Percentiles rank a stretch among this genome's conserved stretches.
Conservation (phyloP, 345 rosid species). For the Odontarrhena argentea region DNA sequence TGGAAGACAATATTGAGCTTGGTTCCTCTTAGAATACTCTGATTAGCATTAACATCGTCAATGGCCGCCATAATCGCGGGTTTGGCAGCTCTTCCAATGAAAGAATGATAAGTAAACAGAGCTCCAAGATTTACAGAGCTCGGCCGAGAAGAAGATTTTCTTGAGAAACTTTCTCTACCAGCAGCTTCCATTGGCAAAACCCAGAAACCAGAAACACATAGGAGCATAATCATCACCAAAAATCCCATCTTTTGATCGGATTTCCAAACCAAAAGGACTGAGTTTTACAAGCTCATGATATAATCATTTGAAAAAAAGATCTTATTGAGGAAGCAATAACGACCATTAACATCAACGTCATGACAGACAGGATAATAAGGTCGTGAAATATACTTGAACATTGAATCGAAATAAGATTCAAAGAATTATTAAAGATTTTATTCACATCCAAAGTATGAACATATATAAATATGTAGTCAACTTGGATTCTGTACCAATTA, state of each 20-base stretch:
- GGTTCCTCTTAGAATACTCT: conserved; percentile 54
- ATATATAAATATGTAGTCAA: neutral
- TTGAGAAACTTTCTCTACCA: conserved; percentile 47
- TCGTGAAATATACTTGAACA: neutral
- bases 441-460: neutral
- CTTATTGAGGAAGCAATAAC: neutral
- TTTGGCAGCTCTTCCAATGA: conserved; percentile 71
- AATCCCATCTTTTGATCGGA: conserved; percentile 40
- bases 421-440: conserved; percentile 12
- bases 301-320: conserved; percentile 4
- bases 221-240: conserved; percentile 39
- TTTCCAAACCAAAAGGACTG: conserved; percentile 19
- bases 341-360: conserved; percentile 31
- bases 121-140: conserved; percentile 64
- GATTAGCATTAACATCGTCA: conserved; percentile 68
- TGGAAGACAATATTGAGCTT: conserved; percentile 50
- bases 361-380: neutral
- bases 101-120: conserved; percentile 68
- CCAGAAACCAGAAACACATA: conserved; percentile 44
- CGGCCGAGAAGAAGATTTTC: conserved; percentile 46
- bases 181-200: conserved; percentile 43
- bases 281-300: conserved; percentile 25
- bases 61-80: conserved; percentile 69
- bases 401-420: conserved; percentile 20
- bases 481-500: conserved; percentile 29